Conservation (phyloP, 768 basidiomycete species). For the Dioszegia aurantiaca region DNA sequence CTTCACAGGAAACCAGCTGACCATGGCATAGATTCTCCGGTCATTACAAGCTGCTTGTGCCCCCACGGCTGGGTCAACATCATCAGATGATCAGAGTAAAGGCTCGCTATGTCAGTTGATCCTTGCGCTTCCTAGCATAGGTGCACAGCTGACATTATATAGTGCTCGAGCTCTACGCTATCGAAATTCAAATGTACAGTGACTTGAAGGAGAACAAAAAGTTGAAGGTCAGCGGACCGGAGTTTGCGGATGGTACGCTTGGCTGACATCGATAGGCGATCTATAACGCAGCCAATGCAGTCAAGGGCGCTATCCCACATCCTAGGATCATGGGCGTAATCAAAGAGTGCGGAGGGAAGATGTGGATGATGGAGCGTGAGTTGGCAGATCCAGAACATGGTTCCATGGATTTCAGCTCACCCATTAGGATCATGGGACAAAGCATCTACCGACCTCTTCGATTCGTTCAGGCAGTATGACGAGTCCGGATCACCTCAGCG, state of each 20-base stretch:
- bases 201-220: slow-evolving; percentile 94
- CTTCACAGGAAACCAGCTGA: slow-evolving; percentile 4
- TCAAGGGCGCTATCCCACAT: slow-evolving; percentile 95
- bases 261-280: slow-evolving; percentile 66
- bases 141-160: slow-evolving; percentile 10
- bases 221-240: slow-evolving; percentile 64
- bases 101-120: slow-evolving; percentile 68
- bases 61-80: slow-evolving; percentile 38
- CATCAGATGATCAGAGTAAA: slow-evolving; percentile 67
- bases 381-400: neutral
- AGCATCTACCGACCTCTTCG: slow-evolving; percentile 97
- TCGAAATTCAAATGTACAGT: slow-evolving; percentile 99
- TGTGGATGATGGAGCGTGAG: slow-evolving; percentile 99
- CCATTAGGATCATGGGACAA: slow-evolving; percentile 84
- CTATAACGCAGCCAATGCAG: slow-evolving; percentile 88
- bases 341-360: slow-evolving; percentile 98
- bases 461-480: slow-evolving; percentile 97
- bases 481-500: slow-evolving; percentile 95
- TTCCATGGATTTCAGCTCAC: neutral
- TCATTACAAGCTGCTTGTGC: slow-evolving; percentile 48
- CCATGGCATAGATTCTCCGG: slow-evolving; percentile 42
- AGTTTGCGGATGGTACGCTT: neutral
- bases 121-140: slow-evolving; percentile 9
- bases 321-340: slow-evolving; percentile 98
- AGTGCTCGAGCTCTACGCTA: slow-evolving; percentile 90